These are phyloP conservation scores for Globisporangium mamillatum DNA, from an alignment of 352 stramenopile species.

Conservation along the genomic window DNA sequence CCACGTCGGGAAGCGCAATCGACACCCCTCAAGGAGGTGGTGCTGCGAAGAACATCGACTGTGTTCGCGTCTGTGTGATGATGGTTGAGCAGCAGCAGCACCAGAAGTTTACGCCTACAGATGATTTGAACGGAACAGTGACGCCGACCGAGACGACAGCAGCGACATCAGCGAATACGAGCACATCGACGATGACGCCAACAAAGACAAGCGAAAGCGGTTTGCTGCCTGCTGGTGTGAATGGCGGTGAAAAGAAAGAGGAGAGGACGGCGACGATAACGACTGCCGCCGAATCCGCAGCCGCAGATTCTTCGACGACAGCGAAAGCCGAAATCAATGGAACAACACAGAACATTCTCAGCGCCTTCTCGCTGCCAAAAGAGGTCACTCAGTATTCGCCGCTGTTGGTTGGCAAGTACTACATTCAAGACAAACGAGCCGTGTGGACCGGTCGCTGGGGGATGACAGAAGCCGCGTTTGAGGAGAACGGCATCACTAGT, in stretches of 20 bases:
- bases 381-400: constrained; percentile 71
- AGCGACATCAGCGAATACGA: constrained; percentile 21
- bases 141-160: constrained; percentile 22
- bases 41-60: constrained; percentile 20
- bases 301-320: background rate
- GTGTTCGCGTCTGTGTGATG: constrained; percentile 63
- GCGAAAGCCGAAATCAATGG: background rate
- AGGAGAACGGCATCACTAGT: constrained; percentile 69
- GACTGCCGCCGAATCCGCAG: background rate
- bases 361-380: constrained; percentile 31
- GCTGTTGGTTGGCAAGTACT: constrained; percentile 79
- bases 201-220: constrained; percentile 16
- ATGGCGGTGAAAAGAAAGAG: constrained; percentile 11
- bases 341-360: background rate
- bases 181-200: constrained; percentile 19
- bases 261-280: background rate
- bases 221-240: constrained; percentile 4
- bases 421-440: constrained; percentile 78
- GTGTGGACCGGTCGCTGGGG: constrained; percentile 80
- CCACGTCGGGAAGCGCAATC: constrained; percentile 20
- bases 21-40: constrained; percentile 26
- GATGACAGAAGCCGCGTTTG: constrained; percentile 83
- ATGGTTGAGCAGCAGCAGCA: constrained; percentile 50
- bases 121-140: constrained; percentile 20
- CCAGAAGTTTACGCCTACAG: constrained; percentile 28